Evolutionary conservation across 768 basidiomycete genomes (phyloP).

Genomic region (Tricholoma matsutake): DNA sequence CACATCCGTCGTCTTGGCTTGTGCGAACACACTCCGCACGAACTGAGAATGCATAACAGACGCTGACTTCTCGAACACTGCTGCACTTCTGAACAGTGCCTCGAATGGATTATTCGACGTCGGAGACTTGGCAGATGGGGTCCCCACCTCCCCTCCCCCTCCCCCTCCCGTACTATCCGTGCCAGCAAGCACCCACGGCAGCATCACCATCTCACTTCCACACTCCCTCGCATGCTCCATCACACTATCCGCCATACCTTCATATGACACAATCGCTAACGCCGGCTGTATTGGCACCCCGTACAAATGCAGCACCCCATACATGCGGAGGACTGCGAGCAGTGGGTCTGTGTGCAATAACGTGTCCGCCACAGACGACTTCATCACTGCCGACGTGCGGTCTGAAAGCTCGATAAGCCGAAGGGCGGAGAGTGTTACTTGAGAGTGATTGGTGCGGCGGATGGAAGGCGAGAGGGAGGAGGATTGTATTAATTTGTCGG

Average conservation of each 20-base stretch:
- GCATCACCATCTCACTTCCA: constrained; percentile 69
- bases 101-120: constrained; percentile 68
- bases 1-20: constrained; percentile 63
- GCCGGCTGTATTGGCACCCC: constrained; percentile 61
- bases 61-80: constrained; percentile 35
- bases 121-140: constrained; percentile 15
- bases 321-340: constrained; percentile 72
- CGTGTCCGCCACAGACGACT: constrained; percentile 66
- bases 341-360: constrained; percentile 72
- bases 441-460: neutral
- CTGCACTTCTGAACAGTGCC: constrained; percentile 43
- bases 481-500: neutral
- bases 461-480: constrained; percentile 6
- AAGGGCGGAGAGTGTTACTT: constrained; percentile 52
- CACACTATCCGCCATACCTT: constrained; percentile 70
- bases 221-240: constrained; percentile 59
- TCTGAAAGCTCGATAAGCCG: constrained; percentile 86
- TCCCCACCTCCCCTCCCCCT: constrained; percentile 7
- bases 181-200: constrained; percentile 72
- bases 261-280: constrained; percentile 72
- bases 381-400: constrained; percentile 86
- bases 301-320: constrained; percentile 57
- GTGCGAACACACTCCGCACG: constrained; percentile 74
- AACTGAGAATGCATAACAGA: constrained; percentile 76
- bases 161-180: constrained; percentile 1